These are phyloP conservation scores for Canavalia ensiformis DNA, from an alignment of 306 rosid species.

Conservation along the genomic window DNA sequence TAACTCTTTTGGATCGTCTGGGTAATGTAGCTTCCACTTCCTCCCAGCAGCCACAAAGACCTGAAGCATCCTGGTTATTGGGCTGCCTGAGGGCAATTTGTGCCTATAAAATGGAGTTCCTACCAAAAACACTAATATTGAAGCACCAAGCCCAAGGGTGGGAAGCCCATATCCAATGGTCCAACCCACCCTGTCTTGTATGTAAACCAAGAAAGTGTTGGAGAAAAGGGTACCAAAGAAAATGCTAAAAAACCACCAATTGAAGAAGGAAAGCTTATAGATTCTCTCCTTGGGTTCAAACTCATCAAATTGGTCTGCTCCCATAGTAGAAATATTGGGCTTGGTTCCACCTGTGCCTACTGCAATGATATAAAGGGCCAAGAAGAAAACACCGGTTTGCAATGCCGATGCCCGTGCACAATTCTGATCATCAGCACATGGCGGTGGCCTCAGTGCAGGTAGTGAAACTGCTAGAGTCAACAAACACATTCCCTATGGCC, in stretches of 20 bases:
- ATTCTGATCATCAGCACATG: constrained; percentile 49
- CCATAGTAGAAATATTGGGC: constrained; percentile 91
- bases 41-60: constrained; percentile 69
- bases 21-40: constrained; percentile 62
- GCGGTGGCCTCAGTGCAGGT: constrained; percentile 73
- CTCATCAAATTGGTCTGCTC: constrained; percentile 90
- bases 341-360: constrained; percentile 88
- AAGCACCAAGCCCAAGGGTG: constrained; percentile 69
- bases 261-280: constrained; percentile 78
- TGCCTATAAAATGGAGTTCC: constrained; percentile 82
- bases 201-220: constrained; percentile 70
- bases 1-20: constrained; percentile 71
- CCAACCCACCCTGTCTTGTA: constrained; percentile 85
- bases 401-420: constrained; percentile 66
- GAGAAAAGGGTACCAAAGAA: constrained; percentile 79
- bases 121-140: constrained; percentile 67
- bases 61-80: constrained; percentile 64
- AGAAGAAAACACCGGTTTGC: constrained; percentile 69
- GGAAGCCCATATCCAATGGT: constrained; percentile 84
- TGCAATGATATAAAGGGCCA: constrained; percentile 74
- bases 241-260: constrained; percentile 88
- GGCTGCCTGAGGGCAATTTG: constrained; percentile 79
- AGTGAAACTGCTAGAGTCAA: constrained; percentile 75
- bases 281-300: constrained; percentile 71
- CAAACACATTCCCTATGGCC: constrained; percentile 70